Conservation (phyloP, 805 yeast genomes). For the Torulaspora franciscae region DNA sequence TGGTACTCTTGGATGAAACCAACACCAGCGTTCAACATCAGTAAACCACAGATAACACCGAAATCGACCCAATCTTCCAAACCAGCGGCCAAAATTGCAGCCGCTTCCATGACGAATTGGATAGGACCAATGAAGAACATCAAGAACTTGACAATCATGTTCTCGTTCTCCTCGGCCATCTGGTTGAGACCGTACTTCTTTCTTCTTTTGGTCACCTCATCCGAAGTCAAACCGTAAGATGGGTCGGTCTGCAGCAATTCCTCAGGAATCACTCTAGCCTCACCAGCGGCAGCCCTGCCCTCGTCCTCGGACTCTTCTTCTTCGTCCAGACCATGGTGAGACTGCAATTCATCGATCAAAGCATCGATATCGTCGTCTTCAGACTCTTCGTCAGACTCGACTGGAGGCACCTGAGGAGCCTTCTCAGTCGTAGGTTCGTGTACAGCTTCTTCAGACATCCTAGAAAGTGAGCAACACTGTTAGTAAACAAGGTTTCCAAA, state of each 20-base stretch:
- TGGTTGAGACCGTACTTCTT: constrained; percentile 87
- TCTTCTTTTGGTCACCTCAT: constrained; percentile 76
- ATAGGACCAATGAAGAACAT: constrained; percentile 92
- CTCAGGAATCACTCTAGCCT: constrained; percentile 78
- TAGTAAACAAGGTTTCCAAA: not conserved
- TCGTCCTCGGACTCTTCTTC: constrained; percentile 49
- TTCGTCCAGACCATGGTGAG: constrained; percentile 47
- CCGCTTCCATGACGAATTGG: constrained; percentile 97
- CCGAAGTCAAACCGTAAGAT: constrained; percentile 65
- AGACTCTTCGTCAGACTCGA: constrained; percentile 43
- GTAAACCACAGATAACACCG: constrained; percentile 91
- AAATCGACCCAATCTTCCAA: constrained; percentile 97
- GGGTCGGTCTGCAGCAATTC: constrained; percentile 82
- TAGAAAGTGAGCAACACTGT: constrained; percentile 1
- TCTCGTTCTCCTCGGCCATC: constrained; percentile 86
- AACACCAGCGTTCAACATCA: constrained; percentile 81
- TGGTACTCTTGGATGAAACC: constrained; percentile 97
- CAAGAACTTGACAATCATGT: constrained; percentile 69
- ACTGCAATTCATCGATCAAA: constrained; percentile 72
- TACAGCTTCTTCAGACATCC: constrained; percentile 14
- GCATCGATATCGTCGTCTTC: constrained; percentile 69
- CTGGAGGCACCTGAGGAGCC: constrained; percentile 15
- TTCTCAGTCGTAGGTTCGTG: constrained; percentile 17
- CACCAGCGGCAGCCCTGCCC: constrained; percentile 45
- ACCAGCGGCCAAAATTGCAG: constrained; percentile 93